A percentile compares a stretch with the other conserved stretches of the same genome.
Conservation (phyloP, 371 early-diverging fungal species). For the Capillidium rhysosporum region DNA sequence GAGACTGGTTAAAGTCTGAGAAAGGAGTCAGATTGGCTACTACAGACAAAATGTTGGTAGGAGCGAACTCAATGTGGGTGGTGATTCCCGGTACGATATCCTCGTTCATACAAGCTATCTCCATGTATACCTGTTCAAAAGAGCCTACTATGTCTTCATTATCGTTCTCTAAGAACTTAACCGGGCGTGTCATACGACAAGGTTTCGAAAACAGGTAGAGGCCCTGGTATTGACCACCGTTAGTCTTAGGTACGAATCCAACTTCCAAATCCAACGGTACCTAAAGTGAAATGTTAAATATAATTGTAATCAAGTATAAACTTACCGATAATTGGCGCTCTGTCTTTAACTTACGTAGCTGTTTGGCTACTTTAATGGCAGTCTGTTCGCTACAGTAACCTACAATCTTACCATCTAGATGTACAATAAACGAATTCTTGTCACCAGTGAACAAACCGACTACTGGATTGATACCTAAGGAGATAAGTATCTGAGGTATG, state of each 20-base stretch:
- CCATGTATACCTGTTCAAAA: constrained; percentile 97
- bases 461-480: constrained; percentile 57
- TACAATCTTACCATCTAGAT: constrained; percentile 84
- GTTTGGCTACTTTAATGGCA: constrained; percentile 45
- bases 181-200: constrained; percentile 90
- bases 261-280: constrained; percentile 70
- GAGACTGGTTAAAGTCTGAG: constrained; percentile 97
- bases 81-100: constrained; percentile 72
- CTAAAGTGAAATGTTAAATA: constrained; percentile 6
- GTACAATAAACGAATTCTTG: constrained; percentile 51
- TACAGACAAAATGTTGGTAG: constrained; percentile 85
- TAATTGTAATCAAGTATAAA: neutral
- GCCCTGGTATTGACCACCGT: constrained; percentile 91
- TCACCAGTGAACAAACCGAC: constrained; percentile 27
- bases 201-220: constrained; percentile 80
- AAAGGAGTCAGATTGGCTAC: constrained; percentile 97
- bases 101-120: constrained; percentile 86
- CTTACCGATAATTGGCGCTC: constrained; percentile 11
- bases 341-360: constrained; percentile 63
- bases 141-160: constrained; percentile 78
- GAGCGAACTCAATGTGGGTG: constrained; percentile 83
- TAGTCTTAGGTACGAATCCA: constrained; percentile 70
- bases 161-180: constrained; percentile 66
- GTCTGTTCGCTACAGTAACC: constrained; percentile 63
- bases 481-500: constrained; percentile 44